Evolutionary conservation across 2,329 filamentous ascomycete species (phyloP).

Genomic region (Seiridium cupressi): DNA sequence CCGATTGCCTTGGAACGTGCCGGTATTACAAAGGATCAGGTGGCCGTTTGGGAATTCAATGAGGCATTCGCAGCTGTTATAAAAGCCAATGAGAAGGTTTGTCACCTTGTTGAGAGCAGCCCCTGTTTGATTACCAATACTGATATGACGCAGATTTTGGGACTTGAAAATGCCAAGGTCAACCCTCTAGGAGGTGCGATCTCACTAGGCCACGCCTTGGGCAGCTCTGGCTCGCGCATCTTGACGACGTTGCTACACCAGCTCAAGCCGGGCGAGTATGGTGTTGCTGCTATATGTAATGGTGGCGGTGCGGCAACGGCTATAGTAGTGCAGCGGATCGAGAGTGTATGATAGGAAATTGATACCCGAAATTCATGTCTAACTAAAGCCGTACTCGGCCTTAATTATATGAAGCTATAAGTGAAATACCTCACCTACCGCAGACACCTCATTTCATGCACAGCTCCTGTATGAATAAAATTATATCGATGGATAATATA

Average conservation of each 20-base stretch:
- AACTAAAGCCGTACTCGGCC: no score
- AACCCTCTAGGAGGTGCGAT: conserved; percentile 92
- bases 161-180: conserved; percentile 74
- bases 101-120: neutral
- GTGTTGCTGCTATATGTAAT: conserved; percentile 94
- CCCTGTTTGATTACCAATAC: neutral
- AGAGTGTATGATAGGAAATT: conserved; percentile 43
- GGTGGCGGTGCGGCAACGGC: conserved; percentile 91
- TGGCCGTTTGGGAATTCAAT: conserved; percentile 97
- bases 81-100: conserved; percentile 85
- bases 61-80: conserved; percentile 96
- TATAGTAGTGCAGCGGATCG: conserved; percentile 83
- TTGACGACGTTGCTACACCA: conserved; percentile 89
- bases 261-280: conserved; percentile 88
- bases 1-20: conserved; percentile 85
- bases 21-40: conserved; percentile 86
- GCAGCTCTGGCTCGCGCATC: conserved; percentile 90
- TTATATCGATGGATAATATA: no score
- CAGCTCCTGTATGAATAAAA: no score
- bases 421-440: no score
- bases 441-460: no score
- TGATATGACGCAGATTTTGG: conserved; percentile 61
- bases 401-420: no score
- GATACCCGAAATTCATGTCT: neutral
- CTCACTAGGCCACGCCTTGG: conserved; percentile 85